phyloP scores from a whole-genome alignment of 2,329 filamentous ascomycete species.

The Penicillium thymicola region DNA sequence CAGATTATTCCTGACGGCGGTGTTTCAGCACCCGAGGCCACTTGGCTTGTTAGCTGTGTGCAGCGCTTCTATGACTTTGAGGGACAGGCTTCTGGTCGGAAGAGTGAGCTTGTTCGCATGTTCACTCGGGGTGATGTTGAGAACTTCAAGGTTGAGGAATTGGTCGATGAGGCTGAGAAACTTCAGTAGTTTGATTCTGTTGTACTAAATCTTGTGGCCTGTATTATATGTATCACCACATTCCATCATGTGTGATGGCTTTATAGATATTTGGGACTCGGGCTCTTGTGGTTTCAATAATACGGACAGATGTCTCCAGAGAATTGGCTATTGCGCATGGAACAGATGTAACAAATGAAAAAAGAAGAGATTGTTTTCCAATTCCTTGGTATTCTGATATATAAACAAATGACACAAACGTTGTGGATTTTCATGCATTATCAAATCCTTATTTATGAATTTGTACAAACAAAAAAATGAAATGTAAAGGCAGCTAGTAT shows the following conservation, averaged over 20 bases:
- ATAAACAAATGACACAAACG: not conserved
- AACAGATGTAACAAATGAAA: not conserved
- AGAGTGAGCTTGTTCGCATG: conserved; percentile 71
- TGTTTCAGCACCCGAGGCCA: conserved; percentile 74
- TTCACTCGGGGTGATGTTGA: conserved; percentile 72
- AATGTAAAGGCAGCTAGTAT: not conserved
- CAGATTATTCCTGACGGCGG: conserved; percentile 72
- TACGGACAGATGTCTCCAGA: not conserved
- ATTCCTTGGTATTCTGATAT: not conserved
- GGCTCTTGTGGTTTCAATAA: not conserved
- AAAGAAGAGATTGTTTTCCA: not conserved
- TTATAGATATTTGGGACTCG: not conserved
- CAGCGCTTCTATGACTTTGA: conserved; percentile 79
- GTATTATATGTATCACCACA: conserved; percentile 4
- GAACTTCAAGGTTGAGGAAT: conserved; percentile 75
- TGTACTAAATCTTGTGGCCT: not conserved
- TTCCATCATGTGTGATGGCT: not conserved
- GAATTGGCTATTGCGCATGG: not conserved
- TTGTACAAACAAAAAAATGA: not conserved
- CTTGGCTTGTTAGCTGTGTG: conserved; percentile 86
- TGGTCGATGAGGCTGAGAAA: conserved; percentile 84
- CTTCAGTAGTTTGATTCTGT: conserved; percentile 29
- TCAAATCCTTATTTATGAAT: not conserved
- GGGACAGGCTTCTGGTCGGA: conserved; percentile 58
- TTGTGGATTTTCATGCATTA: not conserved